Base-by-base conservation (phyloP, 1,284 basidiomycete species). In the Sphagnurus paluster region DNA sequence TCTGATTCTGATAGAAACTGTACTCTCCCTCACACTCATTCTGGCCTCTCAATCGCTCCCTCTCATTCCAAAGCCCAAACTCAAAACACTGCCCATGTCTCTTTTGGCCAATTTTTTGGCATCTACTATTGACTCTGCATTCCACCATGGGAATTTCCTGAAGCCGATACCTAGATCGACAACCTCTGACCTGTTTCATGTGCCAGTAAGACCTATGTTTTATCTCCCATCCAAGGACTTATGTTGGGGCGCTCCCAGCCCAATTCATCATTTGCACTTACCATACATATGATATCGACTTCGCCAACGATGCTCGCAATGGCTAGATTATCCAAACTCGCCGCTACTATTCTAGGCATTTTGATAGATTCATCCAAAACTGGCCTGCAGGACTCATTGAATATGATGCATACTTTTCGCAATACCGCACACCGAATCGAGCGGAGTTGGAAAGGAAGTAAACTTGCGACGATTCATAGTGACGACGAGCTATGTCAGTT, bases 1-100 rank as follows among this genome's bases (percentile, higher is more conserved):
- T 28, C 14, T 9, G 8, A n/a, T 17, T 19, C 32, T 11, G 23
- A 17, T 10, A 58, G 56, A 52, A 30, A 46, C 41, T 2, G 21
- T 62, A 17, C 63, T 72, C 14, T 68, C 67, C 2, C 56, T 71
- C 44, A 65, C 67, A 11, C 55, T 85, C 38, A 69, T 84, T 2
- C 56, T 84, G 19, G 72, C 77, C 1, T 77, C 82, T 4, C 79
- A 79, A 41, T 79, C 77, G n/a, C 58, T 84, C 2, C 71, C 78
- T 2, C 61, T 79, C 3, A 71, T 86, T 13, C 67, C 66, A 71
- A 11, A 60, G 71, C 25, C 36, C 37, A 80, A 80, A 53, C 63
- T 86, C 23, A 74, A 72, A 48, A 80, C 77, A 0, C 65, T 87
- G 0, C 83, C 84, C 2, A 62, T 87, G 5, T 61, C 72, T 6